A percentile compares a stretch with the other conserved stretches of the same genome.
phyloP scores from a whole-genome alignment of 495 filamentous ascomycete genomes.

The Aspergillus baeticus region DNA sequence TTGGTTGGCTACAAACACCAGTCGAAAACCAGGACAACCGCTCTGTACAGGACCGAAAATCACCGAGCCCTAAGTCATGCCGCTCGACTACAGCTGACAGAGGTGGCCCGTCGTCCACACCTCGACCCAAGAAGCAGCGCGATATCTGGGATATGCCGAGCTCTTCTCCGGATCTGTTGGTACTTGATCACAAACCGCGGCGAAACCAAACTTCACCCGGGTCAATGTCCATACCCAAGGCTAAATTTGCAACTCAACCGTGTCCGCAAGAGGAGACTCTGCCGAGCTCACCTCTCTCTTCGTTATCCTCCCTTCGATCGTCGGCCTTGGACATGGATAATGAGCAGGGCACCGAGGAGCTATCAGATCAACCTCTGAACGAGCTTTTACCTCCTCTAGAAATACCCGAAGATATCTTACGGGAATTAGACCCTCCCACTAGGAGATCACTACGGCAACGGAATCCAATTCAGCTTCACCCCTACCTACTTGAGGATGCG shows the following conservation, averaged over 20 bases:
- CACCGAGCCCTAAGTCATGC: not conserved
- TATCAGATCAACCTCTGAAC: constrained; percentile 14
- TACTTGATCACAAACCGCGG: constrained; percentile 18
- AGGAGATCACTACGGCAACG: constrained; percentile 58
- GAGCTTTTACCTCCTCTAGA: constrained; percentile 26
- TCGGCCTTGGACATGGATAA: constrained; percentile 4
- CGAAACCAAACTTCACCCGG: constrained; percentile 8
- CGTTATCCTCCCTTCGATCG: constrained; percentile 30
- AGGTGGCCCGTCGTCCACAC: constrained; percentile 15
- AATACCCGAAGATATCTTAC: constrained; percentile 30
- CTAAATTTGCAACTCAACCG: not conserved
- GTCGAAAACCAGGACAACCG: not conserved
- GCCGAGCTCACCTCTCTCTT: constrained; percentile 44
- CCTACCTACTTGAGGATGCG: constrained; percentile 67
- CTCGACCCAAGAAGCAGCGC: constrained; percentile 7
- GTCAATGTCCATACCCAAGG: not conserved
- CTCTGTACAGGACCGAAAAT: not conserved
- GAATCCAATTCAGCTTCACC: constrained; percentile 74
- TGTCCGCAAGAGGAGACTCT: constrained; percentile 4
- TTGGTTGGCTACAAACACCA: not conserved
- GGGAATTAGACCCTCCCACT: constrained; percentile 30
- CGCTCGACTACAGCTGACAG: constrained; percentile 5
- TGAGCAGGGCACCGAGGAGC: not conserved
- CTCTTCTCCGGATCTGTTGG: constrained; percentile 39
- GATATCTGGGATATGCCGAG: constrained; percentile 24